Conservation (phyloP, 2,329 filamentous ascomycete genomes). For the Fusarium xylarioides region DNA sequence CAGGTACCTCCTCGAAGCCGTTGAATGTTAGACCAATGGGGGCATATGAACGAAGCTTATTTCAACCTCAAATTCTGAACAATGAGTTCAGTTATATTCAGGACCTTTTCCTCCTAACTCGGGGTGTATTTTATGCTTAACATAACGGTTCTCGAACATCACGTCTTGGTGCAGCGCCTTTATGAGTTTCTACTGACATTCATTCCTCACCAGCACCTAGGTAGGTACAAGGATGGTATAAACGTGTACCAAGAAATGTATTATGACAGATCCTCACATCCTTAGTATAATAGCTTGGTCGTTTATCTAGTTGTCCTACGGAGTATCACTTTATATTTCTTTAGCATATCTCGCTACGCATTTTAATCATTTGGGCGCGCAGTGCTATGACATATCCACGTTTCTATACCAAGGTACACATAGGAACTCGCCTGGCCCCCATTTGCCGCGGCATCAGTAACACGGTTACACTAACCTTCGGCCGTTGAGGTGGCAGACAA, state of each 20-base stretch:
- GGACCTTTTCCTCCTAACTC: neutral
- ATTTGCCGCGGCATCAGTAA: slow-evolving; percentile 6
- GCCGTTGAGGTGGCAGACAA: neutral
- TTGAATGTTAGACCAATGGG: slow-evolving; percentile 5
- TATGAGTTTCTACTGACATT: neutral
- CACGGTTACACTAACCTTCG: neutral
- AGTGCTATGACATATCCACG: neutral
- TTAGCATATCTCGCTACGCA: neutral
- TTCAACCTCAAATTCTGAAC: slow-evolving; percentile 4
- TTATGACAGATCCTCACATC: neutral
- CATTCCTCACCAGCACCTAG: neutral
- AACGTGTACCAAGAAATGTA: neutral
- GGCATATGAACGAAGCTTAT: slow-evolving; percentile 8
- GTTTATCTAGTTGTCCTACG: neutral
- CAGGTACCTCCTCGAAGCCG: neutral
- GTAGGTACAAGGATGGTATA: neutral
- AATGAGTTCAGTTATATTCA: neutral
- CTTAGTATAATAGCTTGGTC: neutral
- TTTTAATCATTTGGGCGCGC: neutral
- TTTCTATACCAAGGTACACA: neutral
- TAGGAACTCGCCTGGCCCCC: neutral
- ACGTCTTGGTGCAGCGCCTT: neutral
- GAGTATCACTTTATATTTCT: neutral
- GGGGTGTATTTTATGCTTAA: neutral
- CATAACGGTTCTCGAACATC: neutral